Conservation (phyloP, 164 flowering plant species). For the Vitis rotundifolia region DNA sequence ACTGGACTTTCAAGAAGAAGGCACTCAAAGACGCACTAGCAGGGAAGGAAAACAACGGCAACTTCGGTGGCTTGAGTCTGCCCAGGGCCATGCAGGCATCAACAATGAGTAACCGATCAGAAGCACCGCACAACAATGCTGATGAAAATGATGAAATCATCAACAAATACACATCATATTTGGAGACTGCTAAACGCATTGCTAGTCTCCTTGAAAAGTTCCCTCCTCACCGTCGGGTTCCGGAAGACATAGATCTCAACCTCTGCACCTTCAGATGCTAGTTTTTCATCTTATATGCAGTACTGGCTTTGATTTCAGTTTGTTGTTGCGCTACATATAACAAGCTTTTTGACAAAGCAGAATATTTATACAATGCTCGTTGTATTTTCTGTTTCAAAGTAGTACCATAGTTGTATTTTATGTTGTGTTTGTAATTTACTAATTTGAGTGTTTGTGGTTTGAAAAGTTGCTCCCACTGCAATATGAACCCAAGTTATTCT, state of each 20-base stretch:
- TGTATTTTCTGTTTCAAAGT: too few relatives aligned
- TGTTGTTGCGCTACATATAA: too few relatives aligned
- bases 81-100: not conserved
- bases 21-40: constrained; percentile 13
- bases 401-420: too few relatives aligned
- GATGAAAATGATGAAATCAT: not conserved
- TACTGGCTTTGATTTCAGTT: too few relatives aligned
- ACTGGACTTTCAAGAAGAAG: constrained; percentile 53
- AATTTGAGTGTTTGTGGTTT: too few relatives aligned
- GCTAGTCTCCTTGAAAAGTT: constrained; percentile 55
- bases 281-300: not conserved
- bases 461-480: too few relatives aligned
- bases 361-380: too few relatives aligned
- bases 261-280: constrained; percentile 48
- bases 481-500: too few relatives aligned
- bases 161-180: constrained; percentile 33
- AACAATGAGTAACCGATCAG: not conserved
- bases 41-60: too few relatives aligned
- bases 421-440: too few relatives aligned
- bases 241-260: constrained; percentile 37
- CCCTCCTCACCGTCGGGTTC: constrained; percentile 42
- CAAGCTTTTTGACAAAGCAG: too few relatives aligned
- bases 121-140: not conserved
- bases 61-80: not conserved
- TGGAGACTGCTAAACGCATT: constrained; percentile 42